Percentiles rank a stretch among this genome's conserved stretches.
phyloP scores from a whole-genome alignment of 768 basidiomycete genomes.

The Daedaleopsis nitida region DNA sequence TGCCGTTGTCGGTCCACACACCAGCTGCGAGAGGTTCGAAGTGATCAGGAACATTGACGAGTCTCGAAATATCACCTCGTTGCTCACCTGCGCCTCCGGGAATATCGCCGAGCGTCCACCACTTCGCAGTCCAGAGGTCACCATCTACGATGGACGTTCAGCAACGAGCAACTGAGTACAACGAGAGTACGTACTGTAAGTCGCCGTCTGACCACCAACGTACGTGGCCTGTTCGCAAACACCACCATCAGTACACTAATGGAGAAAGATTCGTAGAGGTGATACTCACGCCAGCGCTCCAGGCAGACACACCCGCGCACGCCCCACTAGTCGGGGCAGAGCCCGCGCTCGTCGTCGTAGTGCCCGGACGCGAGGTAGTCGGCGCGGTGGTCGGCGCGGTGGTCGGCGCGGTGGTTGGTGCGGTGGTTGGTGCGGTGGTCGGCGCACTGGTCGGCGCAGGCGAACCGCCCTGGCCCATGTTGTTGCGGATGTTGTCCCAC shows the following conservation, averaged over 20 bases:
- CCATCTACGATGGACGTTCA: constrained; percentile 34
- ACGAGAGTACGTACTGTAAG: constrained; percentile 41
- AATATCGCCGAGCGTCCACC: constrained; percentile 63
- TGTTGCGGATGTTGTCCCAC: constrained; percentile 69
- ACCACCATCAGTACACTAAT: constrained; percentile 1
- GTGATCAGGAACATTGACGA: constrained; percentile 7
- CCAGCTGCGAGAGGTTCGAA: constrained; percentile 37
- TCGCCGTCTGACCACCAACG: constrained; percentile 46
- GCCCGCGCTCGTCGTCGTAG: constrained; percentile 26
- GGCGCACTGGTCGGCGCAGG: constrained; percentile 15
- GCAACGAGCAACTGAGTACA: neutral
- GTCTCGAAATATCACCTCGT: neutral
- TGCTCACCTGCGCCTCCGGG: constrained; percentile 54
- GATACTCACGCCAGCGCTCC: constrained; percentile 44
- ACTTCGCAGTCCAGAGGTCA: constrained; percentile 60
- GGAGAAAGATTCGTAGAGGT: neutral
- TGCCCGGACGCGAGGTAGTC: constrained; percentile 20
- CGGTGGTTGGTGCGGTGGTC: constrained; percentile 16
- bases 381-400: constrained; percentile 24
- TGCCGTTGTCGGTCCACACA: constrained; percentile 54
- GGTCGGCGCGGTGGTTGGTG: constrained; percentile 25
- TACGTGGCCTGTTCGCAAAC: constrained; percentile 40
- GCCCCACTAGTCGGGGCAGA: constrained; percentile 20
- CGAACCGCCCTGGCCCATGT: constrained; percentile 47
- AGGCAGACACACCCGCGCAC: constrained; percentile 50